A percentile compares a stretch with the other conserved stretches of the same genome.
phyloP scores from a whole-genome alignment of 805 yeast species.

The Jamesozyma rosinii region DNA sequence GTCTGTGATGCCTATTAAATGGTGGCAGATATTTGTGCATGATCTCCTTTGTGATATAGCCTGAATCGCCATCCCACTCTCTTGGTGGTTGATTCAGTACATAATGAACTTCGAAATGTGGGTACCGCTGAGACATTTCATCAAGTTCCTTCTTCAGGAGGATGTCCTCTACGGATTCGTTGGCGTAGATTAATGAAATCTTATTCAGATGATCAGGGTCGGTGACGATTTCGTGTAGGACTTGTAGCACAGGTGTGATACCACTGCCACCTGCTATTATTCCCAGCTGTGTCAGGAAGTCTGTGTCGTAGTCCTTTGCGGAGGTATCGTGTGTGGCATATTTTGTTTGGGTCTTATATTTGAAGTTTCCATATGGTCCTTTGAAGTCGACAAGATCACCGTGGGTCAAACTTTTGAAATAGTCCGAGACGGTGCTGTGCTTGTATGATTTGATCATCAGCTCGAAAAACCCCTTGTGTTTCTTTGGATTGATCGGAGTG shows the following conservation, averaged over 20 bases:
- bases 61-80: conserved; percentile 51
- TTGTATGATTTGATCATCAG: conserved; percentile 66
- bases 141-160: conserved; percentile 63
- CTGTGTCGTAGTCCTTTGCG: background rate
- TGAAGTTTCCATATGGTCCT: conserved; percentile 72
- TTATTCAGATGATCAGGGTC: conserved; percentile 54
- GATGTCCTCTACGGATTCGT: conserved; percentile 68
- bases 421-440: conserved; percentile 57
- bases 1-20: conserved; percentile 39
- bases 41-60: conserved; percentile 54
- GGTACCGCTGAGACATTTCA: conserved; percentile 52
- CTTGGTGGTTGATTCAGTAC: conserved; percentile 43
- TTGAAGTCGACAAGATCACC: conserved; percentile 62
- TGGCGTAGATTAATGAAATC: conserved; percentile 57
- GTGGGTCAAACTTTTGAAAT: conserved; percentile 50
- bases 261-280: conserved; percentile 84
- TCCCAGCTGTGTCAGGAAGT: conserved; percentile 42
- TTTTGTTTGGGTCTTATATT: background rate
- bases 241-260: conserved; percentile 81
- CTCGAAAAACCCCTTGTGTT: conserved; percentile 65
- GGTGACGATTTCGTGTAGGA: conserved; percentile 60
- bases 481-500: conserved; percentile 63
- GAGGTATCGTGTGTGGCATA: background rate
- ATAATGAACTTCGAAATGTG: conserved; percentile 53
- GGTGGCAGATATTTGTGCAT: conserved; percentile 45